Conservation (phyloP, 345 rosid species). For the Populus pruinosa region DNA sequence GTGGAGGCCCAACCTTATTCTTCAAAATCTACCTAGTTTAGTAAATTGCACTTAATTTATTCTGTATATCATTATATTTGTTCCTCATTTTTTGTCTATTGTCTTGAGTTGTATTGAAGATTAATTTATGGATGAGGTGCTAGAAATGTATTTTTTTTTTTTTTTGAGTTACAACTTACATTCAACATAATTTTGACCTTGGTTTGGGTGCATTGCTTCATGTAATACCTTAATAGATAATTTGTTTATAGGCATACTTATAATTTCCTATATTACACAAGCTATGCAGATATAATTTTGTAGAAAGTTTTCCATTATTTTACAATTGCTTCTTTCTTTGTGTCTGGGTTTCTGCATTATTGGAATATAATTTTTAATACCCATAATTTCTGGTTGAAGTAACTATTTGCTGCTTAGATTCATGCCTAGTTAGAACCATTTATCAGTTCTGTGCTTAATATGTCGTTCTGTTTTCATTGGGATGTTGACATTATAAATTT, state of each 20-base stretch:
- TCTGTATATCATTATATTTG: neutral
- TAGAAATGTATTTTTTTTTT: neutral
- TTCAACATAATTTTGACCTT: neutral
- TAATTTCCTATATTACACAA: neutral
- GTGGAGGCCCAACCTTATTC: neutral
- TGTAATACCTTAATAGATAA: no score
- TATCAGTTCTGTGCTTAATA: neutral
- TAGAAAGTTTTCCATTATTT: neutral
- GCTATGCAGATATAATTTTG: neutral
- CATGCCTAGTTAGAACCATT: neutral
- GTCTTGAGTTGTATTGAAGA: neutral
- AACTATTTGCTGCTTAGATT: neutral
- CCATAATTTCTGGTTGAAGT: neutral
- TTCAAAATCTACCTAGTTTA: no score
- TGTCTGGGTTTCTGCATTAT: neutral
- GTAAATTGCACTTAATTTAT: no score
- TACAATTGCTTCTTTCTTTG: neutral
- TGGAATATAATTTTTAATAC: neutral
- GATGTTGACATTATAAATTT: neutral
- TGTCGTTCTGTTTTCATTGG: neutral
- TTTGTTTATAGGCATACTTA: no score
- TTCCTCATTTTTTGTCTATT: neutral
- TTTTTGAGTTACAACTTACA: neutral
- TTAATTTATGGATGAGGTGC: neutral
- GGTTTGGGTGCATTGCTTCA: neutral